Conservation (phyloP, 352 stramenopile genomes). For the Globisporangium lucens region DNA sequence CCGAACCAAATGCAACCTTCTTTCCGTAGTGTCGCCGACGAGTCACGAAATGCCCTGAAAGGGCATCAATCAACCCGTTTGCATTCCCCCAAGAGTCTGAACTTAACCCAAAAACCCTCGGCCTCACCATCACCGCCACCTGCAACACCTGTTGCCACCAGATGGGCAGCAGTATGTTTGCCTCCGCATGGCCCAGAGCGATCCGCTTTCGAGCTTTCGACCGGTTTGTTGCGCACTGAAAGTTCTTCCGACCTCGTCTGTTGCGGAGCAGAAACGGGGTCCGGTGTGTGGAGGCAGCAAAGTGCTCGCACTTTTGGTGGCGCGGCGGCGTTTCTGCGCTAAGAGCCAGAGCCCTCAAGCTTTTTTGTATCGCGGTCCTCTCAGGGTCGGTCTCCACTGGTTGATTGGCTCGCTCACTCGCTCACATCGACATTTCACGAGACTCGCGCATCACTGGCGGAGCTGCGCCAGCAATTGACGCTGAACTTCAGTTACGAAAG, state of each 20-base stretch:
- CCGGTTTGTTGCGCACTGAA: neutral
- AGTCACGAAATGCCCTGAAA: neutral
- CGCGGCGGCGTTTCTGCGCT: neutral
- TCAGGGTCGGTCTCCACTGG: neutral
- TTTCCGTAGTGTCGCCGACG: neutral
- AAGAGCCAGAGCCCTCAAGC: conserved; percentile 8
- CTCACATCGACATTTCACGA: neutral
- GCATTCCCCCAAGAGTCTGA: neutral
- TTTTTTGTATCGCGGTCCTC: neutral
- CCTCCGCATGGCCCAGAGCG: neutral
- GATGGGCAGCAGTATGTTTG: neutral
- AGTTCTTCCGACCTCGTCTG: neutral
- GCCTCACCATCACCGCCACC: neutral
- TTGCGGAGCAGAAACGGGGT: neutral
- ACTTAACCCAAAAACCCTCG: neutral
- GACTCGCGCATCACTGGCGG: neutral
- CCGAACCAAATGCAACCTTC: neutral
- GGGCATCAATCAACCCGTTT: neutral
- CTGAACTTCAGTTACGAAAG: conserved; percentile 5
- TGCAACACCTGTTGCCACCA: neutral
- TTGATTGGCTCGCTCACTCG: neutral
- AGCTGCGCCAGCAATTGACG: neutral
- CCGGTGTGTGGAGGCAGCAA: neutral
- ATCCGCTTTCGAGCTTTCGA: neutral
- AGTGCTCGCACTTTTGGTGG: neutral